phyloP scores from a whole-genome alignment of 768 basidiomycete species.

The Lactifluus subvellereus region DNA sequence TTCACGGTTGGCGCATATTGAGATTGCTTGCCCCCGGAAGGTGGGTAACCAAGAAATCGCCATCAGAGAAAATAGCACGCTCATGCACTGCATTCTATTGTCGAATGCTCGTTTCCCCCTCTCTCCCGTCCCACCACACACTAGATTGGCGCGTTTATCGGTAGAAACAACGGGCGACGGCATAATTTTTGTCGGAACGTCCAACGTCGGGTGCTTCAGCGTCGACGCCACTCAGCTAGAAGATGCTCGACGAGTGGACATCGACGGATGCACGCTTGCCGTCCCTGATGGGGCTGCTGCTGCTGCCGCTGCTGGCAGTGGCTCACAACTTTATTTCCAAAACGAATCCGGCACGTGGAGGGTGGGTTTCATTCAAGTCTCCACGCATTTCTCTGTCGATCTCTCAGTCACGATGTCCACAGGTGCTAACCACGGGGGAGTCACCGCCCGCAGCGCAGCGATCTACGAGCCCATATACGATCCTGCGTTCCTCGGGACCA shows the following conservation, averaged over 20 bases:
- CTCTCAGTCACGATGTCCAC: background rate
- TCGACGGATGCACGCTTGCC: conserved; percentile 3
- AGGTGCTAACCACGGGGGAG: background rate
- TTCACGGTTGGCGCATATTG: conserved; percentile 66
- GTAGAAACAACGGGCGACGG: conserved; percentile 23
- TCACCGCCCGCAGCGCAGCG: conserved; percentile 5
- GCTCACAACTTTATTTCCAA: background rate
- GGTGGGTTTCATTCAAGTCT: background rate
- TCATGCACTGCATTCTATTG: too few species aligned
- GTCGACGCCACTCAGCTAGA: background rate
- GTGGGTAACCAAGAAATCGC: conserved; percentile 34
- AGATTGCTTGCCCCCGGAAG: conserved; percentile 59
- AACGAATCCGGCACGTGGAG: conserved; percentile 5
- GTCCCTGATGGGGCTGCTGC: background rate
- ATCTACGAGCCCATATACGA: conserved; percentile 42
- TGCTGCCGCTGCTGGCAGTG: background rate
- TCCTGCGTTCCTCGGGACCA: conserved; percentile 50
- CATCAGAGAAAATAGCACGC: too few species aligned
- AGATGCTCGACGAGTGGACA: conserved; percentile 13
- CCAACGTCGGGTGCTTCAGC: conserved; percentile 28
- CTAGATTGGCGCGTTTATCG: conserved; percentile 38
- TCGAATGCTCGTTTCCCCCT: too few species aligned
- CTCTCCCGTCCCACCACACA: background rate
- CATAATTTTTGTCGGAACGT: conserved; percentile 23
- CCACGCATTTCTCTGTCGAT: background rate